Evolutionary conservation across 495 filamentous ascomycete genomes (phyloP).

Genomic region (Cercophora sp.): DNA sequence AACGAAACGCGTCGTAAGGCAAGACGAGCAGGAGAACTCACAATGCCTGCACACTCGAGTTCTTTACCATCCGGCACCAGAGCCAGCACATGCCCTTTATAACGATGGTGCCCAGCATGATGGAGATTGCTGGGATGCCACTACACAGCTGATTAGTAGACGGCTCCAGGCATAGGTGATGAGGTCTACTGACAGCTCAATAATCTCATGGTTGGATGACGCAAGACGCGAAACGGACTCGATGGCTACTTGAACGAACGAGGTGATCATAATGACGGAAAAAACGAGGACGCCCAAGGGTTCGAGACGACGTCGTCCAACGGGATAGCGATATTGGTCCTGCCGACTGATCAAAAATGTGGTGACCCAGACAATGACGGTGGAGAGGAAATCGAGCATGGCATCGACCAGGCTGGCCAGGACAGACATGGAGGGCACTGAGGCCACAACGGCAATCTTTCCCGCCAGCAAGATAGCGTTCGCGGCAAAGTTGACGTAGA

Average conservation of each 20-base stretch:
- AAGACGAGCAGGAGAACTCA: slow-evolving; percentile 35
- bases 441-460: slow-evolving; percentile 73
- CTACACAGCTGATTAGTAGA: slow-evolving; percentile 19
- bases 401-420: slow-evolving; percentile 87
- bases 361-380: slow-evolving; percentile 80
- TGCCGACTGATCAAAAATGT: slow-evolving; percentile 69
- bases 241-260: slow-evolving; percentile 79
- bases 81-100: slow-evolving; percentile 84
- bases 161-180: neutral
- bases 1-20: slow-evolving; percentile 16
- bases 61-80: slow-evolving; percentile 85
- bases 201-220: slow-evolving; percentile 59
- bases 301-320: slow-evolving; percentile 69
- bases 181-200: slow-evolving; percentile 51
- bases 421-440: slow-evolving; percentile 82
- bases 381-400: slow-evolving; percentile 79
- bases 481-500: slow-evolving; percentile 82
- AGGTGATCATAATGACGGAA: slow-evolving; percentile 80
- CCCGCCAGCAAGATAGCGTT: slow-evolving; percentile 73
- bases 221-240: slow-evolving; percentile 67
- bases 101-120: slow-evolving; percentile 79
- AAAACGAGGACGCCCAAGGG: slow-evolving; percentile 78
- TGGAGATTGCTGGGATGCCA: slow-evolving; percentile 65
- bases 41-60: slow-evolving; percentile 82
- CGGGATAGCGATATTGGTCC: slow-evolving; percentile 78